phyloP scores from a whole-genome alignment of 345 rosid genomes.

The Aethionema arabicum region DNA sequence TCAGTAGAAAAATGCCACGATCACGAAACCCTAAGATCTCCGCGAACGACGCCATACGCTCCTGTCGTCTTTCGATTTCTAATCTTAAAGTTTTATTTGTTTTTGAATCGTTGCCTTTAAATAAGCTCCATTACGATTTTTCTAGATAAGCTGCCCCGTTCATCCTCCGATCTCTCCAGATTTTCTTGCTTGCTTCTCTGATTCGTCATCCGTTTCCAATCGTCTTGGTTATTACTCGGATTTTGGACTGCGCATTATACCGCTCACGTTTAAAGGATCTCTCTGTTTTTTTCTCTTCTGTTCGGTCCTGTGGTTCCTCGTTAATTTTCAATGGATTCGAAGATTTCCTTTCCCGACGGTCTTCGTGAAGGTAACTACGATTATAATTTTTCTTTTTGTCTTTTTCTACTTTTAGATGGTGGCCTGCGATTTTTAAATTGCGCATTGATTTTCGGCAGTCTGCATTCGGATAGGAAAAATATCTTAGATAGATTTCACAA shows the following conservation, averaged over 20 bases:
- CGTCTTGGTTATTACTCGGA: slow-evolving; percentile 41
- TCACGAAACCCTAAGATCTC: slow-evolving; percentile 32
- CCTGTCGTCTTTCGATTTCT: slow-evolving; percentile 31
- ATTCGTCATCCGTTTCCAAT: slow-evolving; percentile 48
- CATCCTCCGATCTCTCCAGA: slow-evolving; percentile 61
- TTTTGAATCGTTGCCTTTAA: slow-evolving; percentile 35
- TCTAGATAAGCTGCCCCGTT: slow-evolving; percentile 48
- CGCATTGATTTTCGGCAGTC: not conserved
- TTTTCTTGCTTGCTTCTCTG: slow-evolving; percentile 52
- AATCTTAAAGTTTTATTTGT: slow-evolving; percentile 37
- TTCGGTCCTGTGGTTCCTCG: not conserved
- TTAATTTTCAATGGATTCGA: slow-evolving; percentile 42
- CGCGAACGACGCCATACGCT: slow-evolving; percentile 29
- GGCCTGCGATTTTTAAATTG: not conserved
- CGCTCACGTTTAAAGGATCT: not conserved
- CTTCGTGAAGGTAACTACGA: slow-evolving; percentile 34
- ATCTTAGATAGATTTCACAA: not conserved
- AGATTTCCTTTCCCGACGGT: slow-evolving; percentile 26
- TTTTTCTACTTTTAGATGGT: not conserved
- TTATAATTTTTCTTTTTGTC: not conserved
- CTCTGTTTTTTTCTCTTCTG: slow-evolving; percentile 8
- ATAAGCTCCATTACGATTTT: slow-evolving; percentile 25
- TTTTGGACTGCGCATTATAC: slow-evolving; percentile 46
- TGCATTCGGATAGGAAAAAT: not conserved
- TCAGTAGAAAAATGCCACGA: slow-evolving; percentile 26